A percentile compares a stretch with the other conserved stretches of the same genome.
Evolutionary conservation across 306 rosid species (phyloP).

Genomic region (Vicia villosa): DNA sequence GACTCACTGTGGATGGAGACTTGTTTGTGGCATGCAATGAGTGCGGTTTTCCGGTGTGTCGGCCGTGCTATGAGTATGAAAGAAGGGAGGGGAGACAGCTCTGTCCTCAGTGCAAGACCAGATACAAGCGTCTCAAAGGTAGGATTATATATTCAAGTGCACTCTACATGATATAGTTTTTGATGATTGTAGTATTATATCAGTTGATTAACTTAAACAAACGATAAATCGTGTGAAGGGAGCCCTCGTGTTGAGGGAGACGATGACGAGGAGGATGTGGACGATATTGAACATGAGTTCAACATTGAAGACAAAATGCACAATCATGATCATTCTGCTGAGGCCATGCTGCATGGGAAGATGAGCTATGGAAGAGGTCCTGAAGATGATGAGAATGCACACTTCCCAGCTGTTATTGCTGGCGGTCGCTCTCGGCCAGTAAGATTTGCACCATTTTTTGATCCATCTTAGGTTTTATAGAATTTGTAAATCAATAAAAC

Average conservation of each 20-base stretch:
- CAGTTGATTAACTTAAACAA: slow-evolving; percentile 9
- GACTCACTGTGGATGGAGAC: slow-evolving; percentile 88
- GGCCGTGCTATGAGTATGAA: slow-evolving; percentile 97
- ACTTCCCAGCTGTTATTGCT: slow-evolving; percentile 59
- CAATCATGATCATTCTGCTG: slow-evolving; percentile 61
- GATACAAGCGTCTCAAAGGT: slow-evolving; percentile 96
- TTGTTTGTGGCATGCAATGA: slow-evolving; percentile 95
- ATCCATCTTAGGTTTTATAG: neutral
- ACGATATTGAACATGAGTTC: slow-evolving; percentile 81
- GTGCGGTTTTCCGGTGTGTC: slow-evolving; percentile 93
- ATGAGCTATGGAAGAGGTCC: slow-evolving; percentile 82
- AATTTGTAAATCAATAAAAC: slow-evolving; percentile 2
- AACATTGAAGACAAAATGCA: slow-evolving; percentile 46
- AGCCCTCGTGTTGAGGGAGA: slow-evolving; percentile 97
- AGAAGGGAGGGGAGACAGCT: slow-evolving; percentile 86
- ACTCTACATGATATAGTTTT: neutral
- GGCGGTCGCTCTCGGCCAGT: slow-evolving; percentile 47
- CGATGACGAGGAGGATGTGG: slow-evolving; percentile 89
- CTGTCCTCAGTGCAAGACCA: slow-evolving; percentile 94
- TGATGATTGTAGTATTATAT: neutral
- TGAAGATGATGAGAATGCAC: slow-evolving; percentile 70
- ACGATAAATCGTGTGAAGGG: slow-evolving; percentile 47
- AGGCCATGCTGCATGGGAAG: slow-evolving; percentile 94
- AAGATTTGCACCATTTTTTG: slow-evolving; percentile 28
- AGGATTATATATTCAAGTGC: neutral